Evolutionary conservation across 306 rosid genomes (phyloP).

Genomic region (Cucurbita argyrosperma): DNA sequence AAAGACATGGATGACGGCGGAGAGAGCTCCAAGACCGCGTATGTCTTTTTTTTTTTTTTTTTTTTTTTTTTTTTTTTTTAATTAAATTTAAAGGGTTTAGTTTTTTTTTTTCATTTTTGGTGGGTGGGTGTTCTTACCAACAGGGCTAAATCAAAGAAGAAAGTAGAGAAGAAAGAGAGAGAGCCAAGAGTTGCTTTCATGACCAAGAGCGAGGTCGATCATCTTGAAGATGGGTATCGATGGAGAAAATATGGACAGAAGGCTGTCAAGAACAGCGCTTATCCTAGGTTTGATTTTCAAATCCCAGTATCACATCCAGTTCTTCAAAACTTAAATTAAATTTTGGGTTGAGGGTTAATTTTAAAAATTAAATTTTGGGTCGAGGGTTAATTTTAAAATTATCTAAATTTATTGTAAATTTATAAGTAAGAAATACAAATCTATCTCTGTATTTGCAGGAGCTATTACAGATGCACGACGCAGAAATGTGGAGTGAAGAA

Average conservation of each 20-base stretch:
- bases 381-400: too few relatives aligned
- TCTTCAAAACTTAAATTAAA: too few relatives aligned
- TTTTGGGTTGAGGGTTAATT: too few relatives aligned
- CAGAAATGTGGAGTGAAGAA: slow-evolving; percentile 60
- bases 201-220: slow-evolving; percentile 66
- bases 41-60: neutral
- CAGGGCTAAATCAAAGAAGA: slow-evolving; percentile 45
- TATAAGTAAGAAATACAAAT: too few relatives aligned
- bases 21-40: slow-evolving; percentile 56
- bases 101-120: too few relatives aligned
- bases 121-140: neutral
- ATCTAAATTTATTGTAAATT: too few relatives aligned
- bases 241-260: slow-evolving; percentile 80
- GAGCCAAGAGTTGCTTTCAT: slow-evolving; percentile 62
- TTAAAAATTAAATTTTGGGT: too few relatives aligned
- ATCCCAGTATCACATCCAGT: too few relatives aligned
- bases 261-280: slow-evolving; percentile 63
- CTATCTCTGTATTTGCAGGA: too few relatives aligned
- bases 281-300: slow-evolving; percentile 32
- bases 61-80: neutral
- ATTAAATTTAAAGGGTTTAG: neutral
- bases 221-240: slow-evolving; percentile 62
- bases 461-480: slow-evolving; percentile 62
- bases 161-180: slow-evolving; percentile 45
- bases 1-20: slow-evolving; percentile 19